A percentile compares a stretch with the other conserved stretches of the same genome.
Conservation (phyloP, 2,329 filamentous ascomycete genomes). For the Aureobasidium leucospermi region DNA sequence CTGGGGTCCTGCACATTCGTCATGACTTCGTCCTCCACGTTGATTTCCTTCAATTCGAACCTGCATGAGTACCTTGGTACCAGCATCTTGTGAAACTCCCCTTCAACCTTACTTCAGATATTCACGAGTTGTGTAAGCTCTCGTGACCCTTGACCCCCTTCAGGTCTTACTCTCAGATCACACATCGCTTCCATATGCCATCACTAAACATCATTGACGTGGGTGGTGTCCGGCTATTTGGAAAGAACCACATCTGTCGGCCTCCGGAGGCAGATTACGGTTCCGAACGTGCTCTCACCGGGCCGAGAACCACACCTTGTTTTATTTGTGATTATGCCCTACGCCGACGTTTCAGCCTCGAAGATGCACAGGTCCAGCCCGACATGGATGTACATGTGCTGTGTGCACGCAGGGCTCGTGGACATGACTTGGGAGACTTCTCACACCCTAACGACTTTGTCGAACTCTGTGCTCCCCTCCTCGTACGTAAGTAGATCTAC, state of each 20-base stretch:
- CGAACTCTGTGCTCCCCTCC: background rate
- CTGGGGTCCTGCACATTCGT: background rate
- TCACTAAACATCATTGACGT: background rate
- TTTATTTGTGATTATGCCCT: background rate
- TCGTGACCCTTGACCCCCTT: too few relatives aligned
- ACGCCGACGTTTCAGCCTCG: background rate
- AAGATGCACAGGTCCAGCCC: background rate
- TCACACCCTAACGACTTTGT: background rate
- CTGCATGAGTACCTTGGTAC: background rate
- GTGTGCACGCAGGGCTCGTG: background rate
- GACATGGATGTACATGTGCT: background rate
- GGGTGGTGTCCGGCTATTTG: background rate
- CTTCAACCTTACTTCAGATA: background rate
- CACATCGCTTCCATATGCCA: background rate
- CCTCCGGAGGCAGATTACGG: background rate
- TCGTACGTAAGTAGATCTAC: conserved; percentile 4
- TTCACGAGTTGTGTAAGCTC: background rate
- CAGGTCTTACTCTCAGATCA: too few relatives aligned
- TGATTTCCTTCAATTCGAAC: background rate
- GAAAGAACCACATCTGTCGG: background rate
- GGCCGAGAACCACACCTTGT: background rate
- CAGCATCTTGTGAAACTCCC: background rate
- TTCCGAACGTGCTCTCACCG: background rate
- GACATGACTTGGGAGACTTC: background rate
- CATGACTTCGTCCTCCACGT: background rate